phyloP scores from a whole-genome alignment of 352 stramenopile species.

The Globisporangium mamillatum region DNA sequence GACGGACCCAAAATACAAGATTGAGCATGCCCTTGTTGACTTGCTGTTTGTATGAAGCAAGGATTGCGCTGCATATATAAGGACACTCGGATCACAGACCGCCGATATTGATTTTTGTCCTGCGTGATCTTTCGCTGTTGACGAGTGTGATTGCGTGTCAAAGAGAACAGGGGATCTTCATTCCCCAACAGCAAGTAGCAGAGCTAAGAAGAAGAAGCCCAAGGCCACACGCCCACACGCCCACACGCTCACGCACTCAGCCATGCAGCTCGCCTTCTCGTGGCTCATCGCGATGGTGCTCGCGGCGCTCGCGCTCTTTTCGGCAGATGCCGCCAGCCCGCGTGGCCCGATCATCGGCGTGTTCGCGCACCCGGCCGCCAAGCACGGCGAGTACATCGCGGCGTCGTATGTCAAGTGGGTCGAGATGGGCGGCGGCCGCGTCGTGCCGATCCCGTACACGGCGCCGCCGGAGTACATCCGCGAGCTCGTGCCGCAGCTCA shows the following conservation, averaged over 20 bases:
- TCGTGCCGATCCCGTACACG: not conserved
- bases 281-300: not conserved
- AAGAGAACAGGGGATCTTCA: not conserved
- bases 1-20: too few species aligned
- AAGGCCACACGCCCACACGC: too few species aligned
- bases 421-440: not conserved
- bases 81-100: too few species aligned
- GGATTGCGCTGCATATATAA: too few species aligned
- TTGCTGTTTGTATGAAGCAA: too few species aligned
- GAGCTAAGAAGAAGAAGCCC: not conserved
- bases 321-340: not conserved
- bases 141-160: not conserved
- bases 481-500: not conserved
- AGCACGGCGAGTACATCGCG: slow-evolving; percentile 72
- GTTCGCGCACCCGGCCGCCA: slow-evolving; percentile 25
- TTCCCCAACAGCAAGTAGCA: not conserved
- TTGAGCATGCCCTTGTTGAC: too few species aligned
- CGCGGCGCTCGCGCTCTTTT: not conserved
- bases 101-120: too few species aligned
- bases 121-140: not conserved
- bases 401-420: slow-evolving; percentile 16
- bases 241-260: too few species aligned
- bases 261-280: not conserved
- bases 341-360: not conserved
- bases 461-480: not conserved